A percentile compares a stretch with the other conserved stretches of the same genome.
Evolutionary conservation across 1,284 basidiomycete species (phyloP).

Genomic region (Naganishia cerealis): DNA sequence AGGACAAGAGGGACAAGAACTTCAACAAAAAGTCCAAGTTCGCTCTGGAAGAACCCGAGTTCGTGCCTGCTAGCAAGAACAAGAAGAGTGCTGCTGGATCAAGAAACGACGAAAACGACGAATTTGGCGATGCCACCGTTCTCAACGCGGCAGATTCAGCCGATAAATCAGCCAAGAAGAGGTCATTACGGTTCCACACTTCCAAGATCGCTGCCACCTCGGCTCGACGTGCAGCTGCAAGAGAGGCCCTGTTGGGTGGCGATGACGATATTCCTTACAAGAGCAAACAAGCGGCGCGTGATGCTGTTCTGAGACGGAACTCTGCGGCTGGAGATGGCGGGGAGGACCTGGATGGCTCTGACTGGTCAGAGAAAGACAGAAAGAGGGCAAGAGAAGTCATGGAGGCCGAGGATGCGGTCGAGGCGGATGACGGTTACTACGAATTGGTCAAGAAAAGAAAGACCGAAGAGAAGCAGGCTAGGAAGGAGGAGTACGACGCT

Average conservation of each 20-base stretch:
- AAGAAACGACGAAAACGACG: slow-evolving; percentile 56
- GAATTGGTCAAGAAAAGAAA: slow-evolving; percentile 75
- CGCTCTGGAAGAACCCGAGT: slow-evolving; percentile 68
- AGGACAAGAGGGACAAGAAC: slow-evolving; percentile 39
- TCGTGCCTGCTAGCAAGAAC: slow-evolving; percentile 46
- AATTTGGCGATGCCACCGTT: slow-evolving; percentile 71
- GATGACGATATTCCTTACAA: slow-evolving; percentile 71
- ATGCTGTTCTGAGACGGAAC: slow-evolving; percentile 56
- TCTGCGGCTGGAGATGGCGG: slow-evolving; percentile 44
- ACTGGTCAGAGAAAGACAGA: slow-evolving; percentile 58
- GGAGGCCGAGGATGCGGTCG: slow-evolving; percentile 56
- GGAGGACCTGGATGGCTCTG: slow-evolving; percentile 53
- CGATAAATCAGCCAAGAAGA: slow-evolving; percentile 77
- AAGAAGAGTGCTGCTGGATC: slow-evolving; percentile 36
- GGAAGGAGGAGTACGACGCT: slow-evolving; percentile 76
- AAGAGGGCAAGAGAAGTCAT: slow-evolving; percentile 55
- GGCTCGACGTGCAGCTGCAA: slow-evolving; percentile 68
- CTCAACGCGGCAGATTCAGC: slow-evolving; percentile 70
- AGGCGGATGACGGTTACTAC: slow-evolving; percentile 71
- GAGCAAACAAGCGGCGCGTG: slow-evolving; percentile 54
- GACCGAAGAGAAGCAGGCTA: slow-evolving; percentile 70
- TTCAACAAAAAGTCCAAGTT: slow-evolving; percentile 57
- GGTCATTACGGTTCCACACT: slow-evolving; percentile 85
- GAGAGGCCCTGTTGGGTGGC: slow-evolving; percentile 59
- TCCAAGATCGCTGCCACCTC: slow-evolving; percentile 78